These are phyloP conservation scores for Trypethelium eluteriae DNA, from an alignment of 495 filamentous ascomycete species.

Conservation along the genomic window DNA sequence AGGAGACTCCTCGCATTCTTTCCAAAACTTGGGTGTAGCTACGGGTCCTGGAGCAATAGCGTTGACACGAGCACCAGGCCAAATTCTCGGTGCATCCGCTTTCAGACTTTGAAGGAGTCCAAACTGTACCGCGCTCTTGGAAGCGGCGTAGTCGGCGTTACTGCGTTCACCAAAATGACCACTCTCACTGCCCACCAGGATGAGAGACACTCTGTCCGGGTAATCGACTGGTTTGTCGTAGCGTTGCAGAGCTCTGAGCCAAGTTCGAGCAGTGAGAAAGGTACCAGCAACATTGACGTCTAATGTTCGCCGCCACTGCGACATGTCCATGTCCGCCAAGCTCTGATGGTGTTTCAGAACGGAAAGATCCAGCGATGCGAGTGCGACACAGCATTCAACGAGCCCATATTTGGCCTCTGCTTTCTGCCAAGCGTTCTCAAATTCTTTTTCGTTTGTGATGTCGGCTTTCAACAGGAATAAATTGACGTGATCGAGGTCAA, in stretches of 20 bases:
- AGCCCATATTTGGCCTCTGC: conserved; percentile 30
- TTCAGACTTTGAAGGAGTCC: conserved; percentile 37
- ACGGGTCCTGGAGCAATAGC: conserved; percentile 40
- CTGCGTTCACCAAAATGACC: conserved; percentile 39
- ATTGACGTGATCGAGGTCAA: not conserved
- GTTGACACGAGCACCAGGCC: conserved; percentile 36
- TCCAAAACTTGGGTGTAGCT: conserved; percentile 35
- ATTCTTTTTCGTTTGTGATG: conserved; percentile 29
- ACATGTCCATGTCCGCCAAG: conserved; percentile 35
- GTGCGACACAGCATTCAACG: conserved; percentile 37
- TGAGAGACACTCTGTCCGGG: conserved; percentile 34
- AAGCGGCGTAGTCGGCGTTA: conserved; percentile 38
- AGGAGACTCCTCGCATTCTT: conserved; percentile 35
- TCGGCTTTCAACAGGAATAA: conserved; percentile 25
- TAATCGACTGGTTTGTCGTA: conserved; percentile 1
- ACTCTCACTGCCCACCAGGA: conserved; percentile 40
- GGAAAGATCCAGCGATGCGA: conserved; percentile 38
- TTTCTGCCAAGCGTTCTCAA: conserved; percentile 29
- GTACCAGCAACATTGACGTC: conserved; percentile 40
- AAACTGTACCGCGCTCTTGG: conserved; percentile 39
- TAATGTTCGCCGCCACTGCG: conserved; percentile 34
- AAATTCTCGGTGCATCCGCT: conserved; percentile 33
- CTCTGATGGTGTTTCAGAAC: conserved; percentile 33
- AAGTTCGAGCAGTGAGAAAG: conserved; percentile 37
- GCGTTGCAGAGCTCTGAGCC: conserved; percentile 26